These are phyloP conservation scores for Fomitopsis palustris DNA, from an alignment of 1,284 basidiomycete species.

Conservation along the genomic window DNA sequence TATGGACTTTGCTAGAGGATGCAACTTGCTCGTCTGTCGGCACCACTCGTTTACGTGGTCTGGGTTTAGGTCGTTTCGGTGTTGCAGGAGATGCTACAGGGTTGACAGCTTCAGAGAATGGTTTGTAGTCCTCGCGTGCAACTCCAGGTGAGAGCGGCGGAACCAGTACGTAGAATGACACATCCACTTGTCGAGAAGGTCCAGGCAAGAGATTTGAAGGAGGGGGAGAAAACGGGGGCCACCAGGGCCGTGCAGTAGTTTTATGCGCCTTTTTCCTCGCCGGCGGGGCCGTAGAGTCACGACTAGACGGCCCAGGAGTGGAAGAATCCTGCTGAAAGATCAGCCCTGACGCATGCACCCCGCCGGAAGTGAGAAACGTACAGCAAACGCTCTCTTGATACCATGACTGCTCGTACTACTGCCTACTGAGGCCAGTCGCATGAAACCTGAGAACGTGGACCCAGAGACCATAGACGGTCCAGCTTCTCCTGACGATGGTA, in stretches of 20 bases:
- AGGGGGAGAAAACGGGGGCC: neutral
- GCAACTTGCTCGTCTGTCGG: neutral
- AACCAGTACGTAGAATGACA: conserved; percentile 8
- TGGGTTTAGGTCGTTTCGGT: neutral
- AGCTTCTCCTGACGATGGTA: neutral
- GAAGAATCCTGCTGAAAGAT: neutral
- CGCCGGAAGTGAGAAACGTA: neutral
- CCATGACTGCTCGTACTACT: conserved; percentile 1
- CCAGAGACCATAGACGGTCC: neutral
- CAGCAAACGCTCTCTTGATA: neutral
- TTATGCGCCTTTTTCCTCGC: neutral
- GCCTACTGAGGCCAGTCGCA: neutral
- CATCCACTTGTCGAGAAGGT: neutral
- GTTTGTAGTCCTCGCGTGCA: conserved; percentile 5
- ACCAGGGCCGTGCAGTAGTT: neutral
- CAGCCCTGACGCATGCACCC: neutral
- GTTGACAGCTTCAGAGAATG: neutral
- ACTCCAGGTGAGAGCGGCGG: conserved; percentile 6
- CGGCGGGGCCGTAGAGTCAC: neutral
- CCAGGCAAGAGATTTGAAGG: neutral
- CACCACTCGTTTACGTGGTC: neutral
- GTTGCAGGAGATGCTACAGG: neutral
- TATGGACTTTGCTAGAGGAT: neutral
- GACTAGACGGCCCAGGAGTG: neutral
- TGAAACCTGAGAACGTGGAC: neutral